Evolutionary conservation across 73 alveolate genomes (phyloP).

Genomic region (Paramecium pentaurelia): DNA sequence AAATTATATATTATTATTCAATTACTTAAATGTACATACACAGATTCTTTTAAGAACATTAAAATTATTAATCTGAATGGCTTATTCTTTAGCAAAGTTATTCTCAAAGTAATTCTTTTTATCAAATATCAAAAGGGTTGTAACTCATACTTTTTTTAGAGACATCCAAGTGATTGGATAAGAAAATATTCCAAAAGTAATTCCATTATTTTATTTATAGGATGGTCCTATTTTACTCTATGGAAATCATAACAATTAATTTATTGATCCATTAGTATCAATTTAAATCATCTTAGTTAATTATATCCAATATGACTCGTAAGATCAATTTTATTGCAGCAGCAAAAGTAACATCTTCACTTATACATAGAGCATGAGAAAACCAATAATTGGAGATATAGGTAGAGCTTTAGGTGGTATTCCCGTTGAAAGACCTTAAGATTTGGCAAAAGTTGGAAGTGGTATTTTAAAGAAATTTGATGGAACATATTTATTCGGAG

Average conservation of each 20-base stretch:
- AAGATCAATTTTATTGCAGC: conserved; percentile 77
- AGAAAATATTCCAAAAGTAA: conserved; percentile 58
- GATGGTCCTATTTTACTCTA: conserved; percentile 93
- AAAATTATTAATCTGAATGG: neutral
- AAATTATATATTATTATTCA: too few species aligned
- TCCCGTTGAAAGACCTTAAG: conserved; percentile 89
- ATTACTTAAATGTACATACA: too few species aligned
- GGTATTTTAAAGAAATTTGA: conserved; percentile 68
- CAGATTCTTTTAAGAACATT: neutral
- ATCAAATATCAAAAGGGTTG: neutral
- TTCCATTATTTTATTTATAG: neutral
- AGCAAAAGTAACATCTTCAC: conserved; percentile 2
- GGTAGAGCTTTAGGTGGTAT: conserved; percentile 78
- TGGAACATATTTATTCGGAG: conserved; percentile 65
- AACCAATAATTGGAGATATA: conserved; percentile 75
- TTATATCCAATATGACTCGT: conserved; percentile 60
- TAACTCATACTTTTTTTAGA: conserved; percentile 47
- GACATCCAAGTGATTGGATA: conserved; percentile 53
- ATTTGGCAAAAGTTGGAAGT: conserved; percentile 69
- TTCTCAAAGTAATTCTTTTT: neutral
- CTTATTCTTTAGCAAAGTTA: neutral
- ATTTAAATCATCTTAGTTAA: conserved; percentile 64
- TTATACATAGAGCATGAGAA: conserved; percentile 48
- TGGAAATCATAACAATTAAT: conserved; percentile 96
- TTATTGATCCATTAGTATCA: conserved; percentile 88